These are phyloP conservation scores for Mikania micrantha DNA, from an alignment of 129 eudicot genomes.

Conservation along the genomic window DNA sequence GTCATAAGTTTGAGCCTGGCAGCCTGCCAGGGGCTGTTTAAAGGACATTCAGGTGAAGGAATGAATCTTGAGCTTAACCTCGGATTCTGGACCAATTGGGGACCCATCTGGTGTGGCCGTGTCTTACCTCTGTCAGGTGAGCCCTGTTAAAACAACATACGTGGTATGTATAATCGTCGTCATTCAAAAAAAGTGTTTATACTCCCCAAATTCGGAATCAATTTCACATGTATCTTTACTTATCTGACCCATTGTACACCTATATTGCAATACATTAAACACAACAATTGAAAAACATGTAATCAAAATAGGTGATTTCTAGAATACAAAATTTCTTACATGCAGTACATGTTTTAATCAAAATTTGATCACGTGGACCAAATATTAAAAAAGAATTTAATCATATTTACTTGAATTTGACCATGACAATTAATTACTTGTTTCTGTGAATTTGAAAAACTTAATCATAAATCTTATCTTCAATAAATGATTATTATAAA, in stretches of 20 bases:
- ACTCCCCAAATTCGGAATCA: slow-evolving; percentile 39
- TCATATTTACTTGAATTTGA: background rate
- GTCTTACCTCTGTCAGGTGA: no score
- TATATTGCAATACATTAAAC: slow-evolving; percentile 5
- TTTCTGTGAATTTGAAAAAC: background rate
- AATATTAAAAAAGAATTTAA: background rate
- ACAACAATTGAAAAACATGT: background rate
- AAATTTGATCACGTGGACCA: background rate
- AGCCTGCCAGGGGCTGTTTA: no score
- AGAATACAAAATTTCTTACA: background rate
- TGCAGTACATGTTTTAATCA: background rate
- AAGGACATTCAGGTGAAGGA: no score
- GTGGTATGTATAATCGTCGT: no score
- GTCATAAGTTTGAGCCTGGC: no score
- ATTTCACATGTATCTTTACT: slow-evolving; percentile 20
- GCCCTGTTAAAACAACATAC: no score
- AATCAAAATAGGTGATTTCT: no score
- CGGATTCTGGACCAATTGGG: no score
- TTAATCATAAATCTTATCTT: background rate
- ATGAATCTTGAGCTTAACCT: no score
- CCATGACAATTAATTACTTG: background rate
- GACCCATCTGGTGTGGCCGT: no score
- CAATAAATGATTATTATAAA: background rate
- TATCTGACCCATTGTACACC: slow-evolving; percentile 34
- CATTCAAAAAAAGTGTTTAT: no score